phyloP scores from a whole-genome alignment of 768 basidiomycete genomes.

The Filobasidium wieringae region DNA sequence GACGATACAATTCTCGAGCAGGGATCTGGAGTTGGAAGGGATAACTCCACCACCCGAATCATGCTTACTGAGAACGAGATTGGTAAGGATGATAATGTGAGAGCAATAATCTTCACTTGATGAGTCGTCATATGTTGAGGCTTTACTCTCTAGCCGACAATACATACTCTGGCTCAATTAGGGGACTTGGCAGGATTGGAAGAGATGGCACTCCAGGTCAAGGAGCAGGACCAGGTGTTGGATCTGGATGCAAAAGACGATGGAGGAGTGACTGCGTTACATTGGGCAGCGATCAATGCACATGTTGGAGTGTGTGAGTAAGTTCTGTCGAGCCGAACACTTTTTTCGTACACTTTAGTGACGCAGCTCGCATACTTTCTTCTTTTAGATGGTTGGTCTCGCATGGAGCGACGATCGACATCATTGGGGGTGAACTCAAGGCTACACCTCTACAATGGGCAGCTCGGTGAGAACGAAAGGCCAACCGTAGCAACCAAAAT shows the following conservation, averaged over 20 bases:
- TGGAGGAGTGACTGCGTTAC: slow-evolving; percentile 86
- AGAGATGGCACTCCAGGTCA: background rate
- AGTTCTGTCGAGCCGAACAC: background rate
- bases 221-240: background rate
- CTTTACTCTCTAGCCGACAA: no score
- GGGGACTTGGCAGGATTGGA: slow-evolving; percentile 6
- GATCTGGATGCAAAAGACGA: slow-evolving; percentile 48
- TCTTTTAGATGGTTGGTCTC: slow-evolving; percentile 54
- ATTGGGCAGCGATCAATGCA: slow-evolving; percentile 97
- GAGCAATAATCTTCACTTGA: no score
- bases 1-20: no score
- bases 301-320: slow-evolving; percentile 70
- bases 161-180: slow-evolving; percentile 19
- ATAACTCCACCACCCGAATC: no score
- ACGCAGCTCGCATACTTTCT: background rate
- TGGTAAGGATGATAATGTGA: no score
- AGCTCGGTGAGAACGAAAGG: slow-evolving; percentile 45
- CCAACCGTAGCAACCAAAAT: background rate
- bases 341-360: background rate
- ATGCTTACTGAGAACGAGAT: no score
- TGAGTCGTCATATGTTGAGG: no score
- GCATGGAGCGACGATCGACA: slow-evolving; percentile 88
- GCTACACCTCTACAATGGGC: slow-evolving; percentile 99
- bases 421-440: slow-evolving; percentile 80
- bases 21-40: no score